A percentile compares a stretch with the other conserved stretches of the same genome.
phyloP scores from a whole-genome alignment of 768 basidiomycete genomes.

The Lactifluus subvellereus region DNA sequence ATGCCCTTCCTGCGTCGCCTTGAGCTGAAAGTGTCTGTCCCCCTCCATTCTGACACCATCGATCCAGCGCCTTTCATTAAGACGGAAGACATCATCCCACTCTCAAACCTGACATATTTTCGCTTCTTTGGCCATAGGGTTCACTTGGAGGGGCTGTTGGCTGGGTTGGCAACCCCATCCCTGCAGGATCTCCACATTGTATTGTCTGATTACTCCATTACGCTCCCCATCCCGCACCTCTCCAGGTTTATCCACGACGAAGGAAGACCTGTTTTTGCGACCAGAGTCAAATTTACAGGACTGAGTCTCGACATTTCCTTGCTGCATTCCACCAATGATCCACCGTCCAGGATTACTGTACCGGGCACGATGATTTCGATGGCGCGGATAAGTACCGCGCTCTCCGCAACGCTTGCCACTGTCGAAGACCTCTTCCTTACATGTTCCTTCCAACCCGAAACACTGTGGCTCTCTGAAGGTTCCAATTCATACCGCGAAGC shows the following conservation, averaged over 20 bases:
- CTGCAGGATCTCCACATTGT: neutral
- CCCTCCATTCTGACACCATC: too few relatives aligned
- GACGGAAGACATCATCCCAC: neutral
- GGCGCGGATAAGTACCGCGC: neutral
- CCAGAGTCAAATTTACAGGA: neutral
- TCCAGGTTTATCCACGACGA: neutral
- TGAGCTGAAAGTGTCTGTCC: neutral
- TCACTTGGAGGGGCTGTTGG: neutral
- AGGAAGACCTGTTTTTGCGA: neutral
- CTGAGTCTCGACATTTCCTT: neutral
- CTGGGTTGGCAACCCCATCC: neutral
- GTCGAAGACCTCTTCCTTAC: neutral
- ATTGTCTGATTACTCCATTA: accelerated
- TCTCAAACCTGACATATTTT: neutral
- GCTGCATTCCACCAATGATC: neutral
- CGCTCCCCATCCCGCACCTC: neutral
- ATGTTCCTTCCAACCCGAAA: neutral
- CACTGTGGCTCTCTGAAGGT: neutral
- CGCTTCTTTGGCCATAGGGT: neutral
- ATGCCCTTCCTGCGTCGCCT: conserved; percentile 1
- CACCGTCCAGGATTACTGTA: neutral
- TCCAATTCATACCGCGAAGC: neutral
- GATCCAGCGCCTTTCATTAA: too few relatives aligned
- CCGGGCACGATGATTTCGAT: neutral
- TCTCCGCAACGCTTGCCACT: neutral